Base-by-base conservation (phyloP, 2,329 filamentous ascomycete genomes). In the Scolecobasidium constrictum region DNA sequence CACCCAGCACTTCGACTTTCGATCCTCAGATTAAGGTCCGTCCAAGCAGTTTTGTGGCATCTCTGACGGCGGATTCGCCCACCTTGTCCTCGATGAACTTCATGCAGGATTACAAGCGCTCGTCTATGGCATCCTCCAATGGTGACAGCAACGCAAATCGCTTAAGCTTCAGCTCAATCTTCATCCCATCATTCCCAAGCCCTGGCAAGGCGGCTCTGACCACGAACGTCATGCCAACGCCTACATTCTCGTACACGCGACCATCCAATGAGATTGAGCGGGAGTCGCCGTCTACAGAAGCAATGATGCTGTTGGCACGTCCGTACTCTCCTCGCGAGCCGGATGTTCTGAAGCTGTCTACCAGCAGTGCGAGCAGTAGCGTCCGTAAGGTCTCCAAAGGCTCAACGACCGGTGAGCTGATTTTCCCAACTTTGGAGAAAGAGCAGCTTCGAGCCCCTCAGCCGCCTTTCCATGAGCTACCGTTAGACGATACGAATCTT, bases 61-160 rank as follows among this genome's bases (percentile, higher is more conserved):
- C 62, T 0, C 46, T 67, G 34, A 66, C 61, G 3, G 52, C 60
- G 0, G 63, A 55, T 40, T 67, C 65, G 12, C 59, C 64, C 0
- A 60, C 56, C 1, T 46, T 66, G 4, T 60, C 61, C 19, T n/a
- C n/a, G n/a, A n/a, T n/a, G n/a, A n/a, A n/a, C n/a, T n/a, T n/a
- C n/a, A 34, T 65, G 49, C 55, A 55, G 12, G 52, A 52, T 2
- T 63, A 56, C 28, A 52, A 59, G 19, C 53, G 11, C 26, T 9
- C 9, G 9, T 31, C 26, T 31, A 9, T 18, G 9, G 35, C 11
- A 17, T 11, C 17, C 35, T 18, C 35, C 9, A 9, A 9, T 9
- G 12, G 35, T 12, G 17, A 11, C 11, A 12, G 35, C 9, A 47
- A 12, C 26, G 15, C 26, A 9, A 31, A 9, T 9, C 9, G 26